Conservation (phyloP, 345 rosid species). For the Aquilaria malaccensis region DNA sequence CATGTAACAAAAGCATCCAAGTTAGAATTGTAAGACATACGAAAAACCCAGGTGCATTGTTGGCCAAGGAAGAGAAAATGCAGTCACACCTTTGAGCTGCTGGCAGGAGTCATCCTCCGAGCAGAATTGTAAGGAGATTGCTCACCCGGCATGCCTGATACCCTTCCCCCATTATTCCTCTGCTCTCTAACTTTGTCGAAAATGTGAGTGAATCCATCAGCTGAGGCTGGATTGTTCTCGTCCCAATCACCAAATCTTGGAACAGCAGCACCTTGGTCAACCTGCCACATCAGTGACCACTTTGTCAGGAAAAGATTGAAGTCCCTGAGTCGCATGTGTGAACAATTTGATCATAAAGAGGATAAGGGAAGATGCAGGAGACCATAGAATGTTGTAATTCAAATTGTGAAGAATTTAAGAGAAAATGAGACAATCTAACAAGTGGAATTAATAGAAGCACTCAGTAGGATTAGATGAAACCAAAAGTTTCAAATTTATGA, state of each 20-base stretch:
- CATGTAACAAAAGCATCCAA: neutral
- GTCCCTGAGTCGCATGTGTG: too few species aligned
- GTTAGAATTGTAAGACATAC: neutral
- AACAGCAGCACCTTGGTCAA: conserved; percentile 67
- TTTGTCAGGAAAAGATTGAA: conserved; percentile 6
- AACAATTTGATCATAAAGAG: too few species aligned
- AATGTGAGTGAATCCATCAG: conserved; percentile 84
- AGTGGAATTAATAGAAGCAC: too few species aligned
- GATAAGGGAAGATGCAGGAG: too few species aligned
- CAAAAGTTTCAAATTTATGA: neutral
- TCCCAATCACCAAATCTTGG: conserved; percentile 96
- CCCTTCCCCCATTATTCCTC: conserved; percentile 42
- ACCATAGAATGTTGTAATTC: too few species aligned
- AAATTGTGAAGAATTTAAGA: too few species aligned
- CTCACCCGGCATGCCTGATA: conserved; percentile 35
- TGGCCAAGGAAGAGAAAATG: neutral
- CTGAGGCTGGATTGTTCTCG: conserved; percentile 71
- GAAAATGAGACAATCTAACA: too few species aligned
- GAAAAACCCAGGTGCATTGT: neutral
- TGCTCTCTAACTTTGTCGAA: conserved; percentile 82
- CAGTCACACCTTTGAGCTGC: conserved; percentile 41
- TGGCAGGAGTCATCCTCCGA: conserved; percentile 18
- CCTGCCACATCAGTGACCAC: conserved; percentile 28
- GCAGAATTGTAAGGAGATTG: conserved; percentile 23
- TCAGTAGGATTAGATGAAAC: too few species aligned